phyloP scores from a whole-genome alignment of 2,329 filamentous ascomycete genomes.

The Penicillium sp. region DNA sequence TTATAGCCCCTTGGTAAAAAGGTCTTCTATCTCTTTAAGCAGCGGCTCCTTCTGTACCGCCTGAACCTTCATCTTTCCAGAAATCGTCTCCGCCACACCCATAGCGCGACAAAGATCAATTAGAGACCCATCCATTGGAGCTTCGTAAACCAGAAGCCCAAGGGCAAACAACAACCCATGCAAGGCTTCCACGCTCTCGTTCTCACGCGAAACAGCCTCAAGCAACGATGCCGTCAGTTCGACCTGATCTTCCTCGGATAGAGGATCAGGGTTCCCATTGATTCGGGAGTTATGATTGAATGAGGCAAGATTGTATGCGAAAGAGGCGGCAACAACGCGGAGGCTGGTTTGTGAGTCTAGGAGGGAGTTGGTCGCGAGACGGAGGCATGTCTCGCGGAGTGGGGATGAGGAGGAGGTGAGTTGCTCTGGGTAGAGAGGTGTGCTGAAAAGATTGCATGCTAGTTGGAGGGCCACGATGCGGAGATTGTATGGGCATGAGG shows the following conservation, averaged over 20 bases:
- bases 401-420: slow-evolving; percentile 51
- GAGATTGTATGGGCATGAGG: slow-evolving; percentile 71
- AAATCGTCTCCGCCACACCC: slow-evolving; percentile 67
- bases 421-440: slow-evolving; percentile 66
- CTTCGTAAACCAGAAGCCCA: slow-evolving; percentile 72
- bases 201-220: slow-evolving; percentile 64
- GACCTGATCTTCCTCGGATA: slow-evolving; percentile 70
- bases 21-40: slow-evolving; percentile 51
- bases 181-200: slow-evolving; percentile 62
- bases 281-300: slow-evolving; percentile 66
- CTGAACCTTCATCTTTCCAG: slow-evolving; percentile 52
- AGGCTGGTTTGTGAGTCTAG: slow-evolving; percentile 75
- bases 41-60: slow-evolving; percentile 59
- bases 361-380: slow-evolving; percentile 72
- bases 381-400: slow-evolving; percentile 60
- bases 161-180: slow-evolving; percentile 74
- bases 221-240: slow-evolving; percentile 78
- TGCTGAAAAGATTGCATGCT: slow-evolving; percentile 81
- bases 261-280: slow-evolving; percentile 54
- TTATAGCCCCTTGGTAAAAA: slow-evolving; percentile 42
- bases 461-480: slow-evolving; percentile 81
- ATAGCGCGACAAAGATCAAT: slow-evolving; percentile 74
- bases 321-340: slow-evolving; percentile 74
- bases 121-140: slow-evolving; percentile 69
- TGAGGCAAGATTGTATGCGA: slow-evolving; percentile 78